A percentile compares a stretch with the other conserved stretches of the same genome.
Evolutionary conservation across 1,284 basidiomycete genomes (phyloP).

Genomic region (Pseudozyma pruni): DNA sequence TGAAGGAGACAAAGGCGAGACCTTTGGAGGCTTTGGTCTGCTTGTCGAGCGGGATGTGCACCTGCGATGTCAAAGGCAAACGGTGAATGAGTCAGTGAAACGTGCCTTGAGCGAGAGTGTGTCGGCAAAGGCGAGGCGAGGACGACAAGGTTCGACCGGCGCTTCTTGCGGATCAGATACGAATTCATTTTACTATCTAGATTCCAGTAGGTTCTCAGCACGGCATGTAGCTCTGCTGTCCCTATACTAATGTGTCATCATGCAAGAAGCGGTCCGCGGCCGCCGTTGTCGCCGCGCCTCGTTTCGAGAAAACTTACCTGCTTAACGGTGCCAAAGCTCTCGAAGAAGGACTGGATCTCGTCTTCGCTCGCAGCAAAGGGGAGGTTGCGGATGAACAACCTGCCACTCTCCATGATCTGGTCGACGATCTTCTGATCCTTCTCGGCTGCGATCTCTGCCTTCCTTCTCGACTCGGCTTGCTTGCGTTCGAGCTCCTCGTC

Average conservation of each 20-base stretch:
- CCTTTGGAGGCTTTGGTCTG: constrained; percentile 78
- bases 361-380: constrained; percentile 82
- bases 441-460: constrained; percentile 42
- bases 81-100: no score
- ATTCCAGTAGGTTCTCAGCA: constrained; percentile 64
- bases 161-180: constrained; percentile 30
- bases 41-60: constrained; percentile 83
- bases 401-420: constrained; percentile 80
- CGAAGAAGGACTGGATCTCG: constrained; percentile 79
- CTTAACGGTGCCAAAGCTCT: constrained; percentile 76
- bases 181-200: constrained; percentile 64
- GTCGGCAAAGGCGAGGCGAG: constrained; percentile 12
- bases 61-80: constrained; percentile 71
- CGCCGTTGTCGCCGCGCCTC: neutral
- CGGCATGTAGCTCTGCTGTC: constrained; percentile 59
- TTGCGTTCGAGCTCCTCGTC: constrained; percentile 33
- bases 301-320: constrained; percentile 62
- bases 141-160: constrained; percentile 4
- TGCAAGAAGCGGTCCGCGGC: constrained; percentile 5
- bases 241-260: constrained; percentile 66
- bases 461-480: constrained; percentile 35
- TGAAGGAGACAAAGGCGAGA: constrained; percentile 80
- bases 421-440: constrained; percentile 66
- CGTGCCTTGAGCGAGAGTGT: neutral
- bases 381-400: constrained; percentile 91